Conservation (phyloP, 148 eudicot species). For the Nepenthes mirabilis region DNA sequence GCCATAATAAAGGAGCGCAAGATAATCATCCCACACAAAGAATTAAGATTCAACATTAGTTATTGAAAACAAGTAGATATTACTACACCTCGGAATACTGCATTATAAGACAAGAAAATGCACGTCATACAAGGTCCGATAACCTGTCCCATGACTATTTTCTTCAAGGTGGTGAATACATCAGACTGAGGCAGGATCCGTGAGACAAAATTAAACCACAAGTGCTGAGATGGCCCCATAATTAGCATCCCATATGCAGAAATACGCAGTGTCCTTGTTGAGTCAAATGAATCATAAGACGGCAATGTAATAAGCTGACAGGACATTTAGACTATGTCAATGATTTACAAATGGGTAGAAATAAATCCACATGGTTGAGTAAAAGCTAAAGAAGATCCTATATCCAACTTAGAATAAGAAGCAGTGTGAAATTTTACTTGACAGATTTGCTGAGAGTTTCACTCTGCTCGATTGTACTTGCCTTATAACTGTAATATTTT, state of each 20-base stretch:
- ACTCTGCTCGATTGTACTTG: not conserved
- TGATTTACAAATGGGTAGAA: not conserved
- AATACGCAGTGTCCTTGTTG: slow-evolving; percentile 39
- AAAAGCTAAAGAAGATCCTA: not conserved
- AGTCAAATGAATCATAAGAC: slow-evolving; percentile 40
- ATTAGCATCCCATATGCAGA: slow-evolving; percentile 53
- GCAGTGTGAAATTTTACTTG: not conserved
- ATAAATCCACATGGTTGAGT: not conserved
- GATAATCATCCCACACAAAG: no score
- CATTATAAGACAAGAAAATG: slow-evolving; percentile 66
- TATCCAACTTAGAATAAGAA: not conserved
- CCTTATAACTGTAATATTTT: not conserved
- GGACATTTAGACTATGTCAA: not conserved
- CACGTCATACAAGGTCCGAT: slow-evolving; percentile 49
- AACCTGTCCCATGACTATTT: slow-evolving; percentile 49
- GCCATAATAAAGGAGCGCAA: no score
- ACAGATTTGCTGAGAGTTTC: not conserved
- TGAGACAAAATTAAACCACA: slow-evolving; percentile 59
- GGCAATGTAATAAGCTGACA: slow-evolving; percentile 43
- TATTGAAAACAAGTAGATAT: not conserved
- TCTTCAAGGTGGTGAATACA: slow-evolving; percentile 39
- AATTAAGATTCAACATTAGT: no score
- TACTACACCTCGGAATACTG: slow-evolving; percentile 17
- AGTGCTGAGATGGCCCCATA: slow-evolving; percentile 61
- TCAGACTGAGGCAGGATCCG: slow-evolving; percentile 47